A percentile compares a stretch with the other conserved stretches of the same genome.
phyloP scores from a whole-genome alignment of 768 basidiomycete genomes.

The Rhizopogon rudus region DNA sequence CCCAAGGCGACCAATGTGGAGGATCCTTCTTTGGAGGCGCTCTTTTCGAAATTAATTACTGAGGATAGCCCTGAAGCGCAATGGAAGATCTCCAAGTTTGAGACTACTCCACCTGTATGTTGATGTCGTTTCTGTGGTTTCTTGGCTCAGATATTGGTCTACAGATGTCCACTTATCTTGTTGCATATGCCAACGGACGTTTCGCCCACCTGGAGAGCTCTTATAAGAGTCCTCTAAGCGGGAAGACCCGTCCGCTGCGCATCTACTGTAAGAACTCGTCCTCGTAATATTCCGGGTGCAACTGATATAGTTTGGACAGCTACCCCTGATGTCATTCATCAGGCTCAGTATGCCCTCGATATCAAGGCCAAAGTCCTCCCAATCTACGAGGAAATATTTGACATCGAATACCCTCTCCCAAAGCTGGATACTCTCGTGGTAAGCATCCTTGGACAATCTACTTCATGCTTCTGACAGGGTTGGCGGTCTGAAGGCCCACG shows the following conservation, averaged over 20 bases:
- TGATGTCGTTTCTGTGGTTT: not conserved
- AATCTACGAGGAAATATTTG: slow-evolving; percentile 89
- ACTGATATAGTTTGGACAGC: slow-evolving; percentile 35
- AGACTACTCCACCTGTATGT: slow-evolving; percentile 65
- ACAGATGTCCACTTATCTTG: slow-evolving; percentile 83
- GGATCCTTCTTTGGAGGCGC: slow-evolving; percentile 31
- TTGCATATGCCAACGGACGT: slow-evolving; percentile 80
- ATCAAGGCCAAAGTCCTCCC: slow-evolving; percentile 80
- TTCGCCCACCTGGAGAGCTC: slow-evolving; percentile 72
- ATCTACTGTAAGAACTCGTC: slow-evolving; percentile 60
- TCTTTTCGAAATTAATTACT: slow-evolving; percentile 38
- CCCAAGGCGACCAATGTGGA: slow-evolving; percentile 25
- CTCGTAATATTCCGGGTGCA: not conserved
- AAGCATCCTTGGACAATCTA: slow-evolving; percentile 17
- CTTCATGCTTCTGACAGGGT: not conserved
- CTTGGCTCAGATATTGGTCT: not conserved
- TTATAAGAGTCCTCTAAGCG: slow-evolving; percentile 75
- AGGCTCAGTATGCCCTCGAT: slow-evolving; percentile 83
- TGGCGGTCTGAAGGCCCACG: slow-evolving; percentile 47
- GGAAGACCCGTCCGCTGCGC: slow-evolving; percentile 75
- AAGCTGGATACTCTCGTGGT: slow-evolving; percentile 92
- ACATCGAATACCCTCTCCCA: slow-evolving; percentile 88
- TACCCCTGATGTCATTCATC: slow-evolving; percentile 77
- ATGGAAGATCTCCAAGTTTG: slow-evolving; percentile 84
- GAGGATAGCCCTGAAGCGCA: slow-evolving; percentile 30